These are phyloP conservation scores for Blepharisma japonicum DNA, from an alignment of 73 alveolate species.

Conservation along the genomic window DNA sequence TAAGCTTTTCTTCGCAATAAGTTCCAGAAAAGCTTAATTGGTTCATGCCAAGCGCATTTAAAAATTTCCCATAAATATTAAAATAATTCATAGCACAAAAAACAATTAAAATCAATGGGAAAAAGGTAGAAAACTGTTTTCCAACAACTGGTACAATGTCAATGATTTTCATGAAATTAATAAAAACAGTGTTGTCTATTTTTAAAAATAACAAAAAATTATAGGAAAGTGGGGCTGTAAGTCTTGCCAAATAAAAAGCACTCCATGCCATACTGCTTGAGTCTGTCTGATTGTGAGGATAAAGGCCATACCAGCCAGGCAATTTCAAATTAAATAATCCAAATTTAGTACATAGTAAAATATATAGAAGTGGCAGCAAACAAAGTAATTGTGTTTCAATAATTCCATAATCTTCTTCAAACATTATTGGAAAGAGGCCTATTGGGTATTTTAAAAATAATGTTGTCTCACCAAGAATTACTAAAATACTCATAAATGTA, in stretches of 20 bases:
- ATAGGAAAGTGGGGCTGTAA: constrained; percentile 30
- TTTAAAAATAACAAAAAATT: constrained; percentile 21
- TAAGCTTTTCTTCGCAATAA: neutral
- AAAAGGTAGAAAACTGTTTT: neutral
- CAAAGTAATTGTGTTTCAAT: neutral
- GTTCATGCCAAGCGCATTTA: constrained; percentile 13
- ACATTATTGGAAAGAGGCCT: constrained; percentile 14
- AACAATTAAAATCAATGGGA: constrained; percentile 23
- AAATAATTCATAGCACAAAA: constrained; percentile 12
- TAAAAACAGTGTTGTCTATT: constrained; percentile 21
- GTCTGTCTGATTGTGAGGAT: constrained; percentile 9
- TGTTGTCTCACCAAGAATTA: constrained; percentile 8
- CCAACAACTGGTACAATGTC: constrained; percentile 12
- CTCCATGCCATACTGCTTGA: constrained; percentile 5
- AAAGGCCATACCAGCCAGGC: constrained; percentile 27
- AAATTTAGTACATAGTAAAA: neutral
- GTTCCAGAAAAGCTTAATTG: neutral
- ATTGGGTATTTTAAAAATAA: constrained; percentile 17
- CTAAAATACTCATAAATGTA: neutral
- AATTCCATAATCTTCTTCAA: neutral
- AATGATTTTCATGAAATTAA: neutral
- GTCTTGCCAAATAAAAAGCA: constrained; percentile 27
- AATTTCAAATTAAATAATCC: constrained; percentile 22
- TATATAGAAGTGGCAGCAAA: constrained; percentile 19
- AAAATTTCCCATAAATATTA: constrained; percentile 18